Conservation (phyloP, 441 rosid genomes). For the Biscutella laevigata region DNA sequence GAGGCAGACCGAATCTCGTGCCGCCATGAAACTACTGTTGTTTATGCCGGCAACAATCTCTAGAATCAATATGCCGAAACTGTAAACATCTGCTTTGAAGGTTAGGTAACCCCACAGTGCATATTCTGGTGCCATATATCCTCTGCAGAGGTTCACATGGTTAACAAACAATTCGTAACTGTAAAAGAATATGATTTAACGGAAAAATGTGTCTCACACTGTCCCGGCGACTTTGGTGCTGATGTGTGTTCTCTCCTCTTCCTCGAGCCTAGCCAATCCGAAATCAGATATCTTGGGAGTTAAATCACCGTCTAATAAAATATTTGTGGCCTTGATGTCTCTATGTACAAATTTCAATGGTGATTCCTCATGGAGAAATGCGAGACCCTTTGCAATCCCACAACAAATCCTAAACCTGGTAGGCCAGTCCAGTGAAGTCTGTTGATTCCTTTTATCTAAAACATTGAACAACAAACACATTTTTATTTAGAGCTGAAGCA, state of each 20-base stretch:
- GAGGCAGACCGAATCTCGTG: slow-evolving; percentile 37
- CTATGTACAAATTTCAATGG: slow-evolving; percentile 56
- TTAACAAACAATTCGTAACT: slow-evolving; percentile 6
- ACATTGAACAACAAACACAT: slow-evolving; percentile 12
- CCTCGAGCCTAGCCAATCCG: slow-evolving; percentile 58
- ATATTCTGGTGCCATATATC: slow-evolving; percentile 76
- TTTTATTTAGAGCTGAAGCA: neutral
- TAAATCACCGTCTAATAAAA: slow-evolving; percentile 40
- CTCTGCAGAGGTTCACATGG: slow-evolving; percentile 36
- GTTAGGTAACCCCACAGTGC: slow-evolving; percentile 59
- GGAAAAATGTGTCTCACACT: slow-evolving; percentile 27
- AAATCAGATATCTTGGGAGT: slow-evolving; percentile 68
- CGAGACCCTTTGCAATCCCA: slow-evolving; percentile 59
- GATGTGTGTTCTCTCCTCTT: slow-evolving; percentile 46
- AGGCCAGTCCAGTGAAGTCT: slow-evolving; percentile 44
- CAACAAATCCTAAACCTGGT: slow-evolving; percentile 41
- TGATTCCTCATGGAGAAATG: slow-evolving; percentile 59
- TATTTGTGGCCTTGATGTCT: slow-evolving; percentile 65
- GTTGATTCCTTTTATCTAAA: slow-evolving; percentile 35
- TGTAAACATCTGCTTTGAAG: slow-evolving; percentile 62
- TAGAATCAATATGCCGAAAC: slow-evolving; percentile 50
- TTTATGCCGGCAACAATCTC: slow-evolving; percentile 54
- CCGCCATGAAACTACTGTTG: slow-evolving; percentile 41
- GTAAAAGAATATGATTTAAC: neutral
- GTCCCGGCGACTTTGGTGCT: slow-evolving; percentile 70